phyloP scores from a whole-genome alignment of 371 early-diverging fungal species.

The Batkoa obscura region DNA sequence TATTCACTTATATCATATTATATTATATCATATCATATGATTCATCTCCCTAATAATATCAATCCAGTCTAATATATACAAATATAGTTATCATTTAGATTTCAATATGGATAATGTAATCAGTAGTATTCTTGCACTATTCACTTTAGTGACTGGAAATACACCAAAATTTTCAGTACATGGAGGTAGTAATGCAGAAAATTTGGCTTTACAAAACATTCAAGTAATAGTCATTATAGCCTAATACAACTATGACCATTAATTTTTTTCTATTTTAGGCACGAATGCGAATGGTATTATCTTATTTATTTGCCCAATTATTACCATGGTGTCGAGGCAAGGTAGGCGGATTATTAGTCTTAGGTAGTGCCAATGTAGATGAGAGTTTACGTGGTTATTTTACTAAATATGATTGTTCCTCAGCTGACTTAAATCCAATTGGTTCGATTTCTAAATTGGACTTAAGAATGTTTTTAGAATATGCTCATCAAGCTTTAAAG shows the following conservation, averaged over 20 bases:
- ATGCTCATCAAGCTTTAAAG: constrained; percentile 35
- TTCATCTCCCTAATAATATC: too few relatives aligned
- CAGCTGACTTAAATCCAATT: constrained; percentile 93
- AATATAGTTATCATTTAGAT: constrained; percentile 66
- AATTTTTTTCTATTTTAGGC: constrained; percentile 27
- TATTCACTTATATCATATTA: too few relatives aligned
- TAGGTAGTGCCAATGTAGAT: constrained; percentile 93
- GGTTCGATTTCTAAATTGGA: constrained; percentile 88
- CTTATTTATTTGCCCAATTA: constrained; percentile 88
- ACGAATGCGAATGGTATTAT: constrained; percentile 82
- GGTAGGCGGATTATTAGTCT: constrained; percentile 64
- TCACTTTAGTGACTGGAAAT: constrained; percentile 54
- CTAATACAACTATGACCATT: background rate
- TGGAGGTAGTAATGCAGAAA: constrained; percentile 74
- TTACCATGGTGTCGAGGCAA: constrained; percentile 72
- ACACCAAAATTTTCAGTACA: constrained; percentile 60
- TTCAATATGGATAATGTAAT: constrained; percentile 76
- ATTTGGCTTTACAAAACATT: constrained; percentile 91
- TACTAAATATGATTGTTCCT: constrained; percentile 96
- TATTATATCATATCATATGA: too few relatives aligned
- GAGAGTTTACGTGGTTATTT: constrained; percentile 91
- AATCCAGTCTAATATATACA: background rate
- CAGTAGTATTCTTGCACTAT: constrained; percentile 47
- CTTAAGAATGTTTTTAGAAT: constrained; percentile 61
- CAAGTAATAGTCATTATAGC: constrained; percentile 23